phyloP scores from a whole-genome alignment of 495 filamentous ascomycete genomes.

The Talaromyces liani region DNA sequence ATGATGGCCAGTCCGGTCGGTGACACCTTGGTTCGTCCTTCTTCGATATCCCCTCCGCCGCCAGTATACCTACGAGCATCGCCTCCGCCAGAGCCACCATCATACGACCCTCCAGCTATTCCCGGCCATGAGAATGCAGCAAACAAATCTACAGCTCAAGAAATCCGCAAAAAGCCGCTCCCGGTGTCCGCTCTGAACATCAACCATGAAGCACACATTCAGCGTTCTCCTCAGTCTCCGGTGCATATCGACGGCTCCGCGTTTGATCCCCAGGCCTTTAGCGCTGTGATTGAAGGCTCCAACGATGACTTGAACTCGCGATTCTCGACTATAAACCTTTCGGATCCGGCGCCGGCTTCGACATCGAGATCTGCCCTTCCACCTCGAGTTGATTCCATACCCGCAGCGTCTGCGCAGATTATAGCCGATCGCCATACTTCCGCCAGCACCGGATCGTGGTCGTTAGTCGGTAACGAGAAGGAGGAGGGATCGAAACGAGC shows the following conservation, averaged over 20 bases:
- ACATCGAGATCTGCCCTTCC: conserved; percentile 35
- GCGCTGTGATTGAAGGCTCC: conserved; percentile 23
- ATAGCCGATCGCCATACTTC: conserved; percentile 25
- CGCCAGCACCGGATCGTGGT: conserved; percentile 35
- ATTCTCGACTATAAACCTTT: conserved; percentile 11
- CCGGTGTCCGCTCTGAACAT: conserved; percentile 12
- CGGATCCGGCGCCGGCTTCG: conserved; percentile 24
- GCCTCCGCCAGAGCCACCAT: conserved; percentile 19
- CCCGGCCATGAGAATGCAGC: conserved; percentile 12
- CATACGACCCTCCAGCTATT: conserved; percentile 13
- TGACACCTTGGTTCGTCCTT: conserved; percentile 16
- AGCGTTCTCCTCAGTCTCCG: conserved; percentile 31
- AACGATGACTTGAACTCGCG: conserved; percentile 22
- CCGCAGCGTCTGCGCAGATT: conserved; percentile 11
- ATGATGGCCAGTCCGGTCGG: conserved; percentile 26
- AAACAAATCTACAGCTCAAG: conserved; percentile 5
- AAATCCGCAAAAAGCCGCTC: conserved; percentile 21
- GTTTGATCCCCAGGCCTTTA: conserved; percentile 26
- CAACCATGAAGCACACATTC: conserved; percentile 19
- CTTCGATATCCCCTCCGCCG: conserved; percentile 30
- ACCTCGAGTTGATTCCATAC: conserved; percentile 31
- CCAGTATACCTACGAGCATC: conserved; percentile 36
- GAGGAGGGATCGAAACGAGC: conserved; percentile 15
- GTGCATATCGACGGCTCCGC: conserved; percentile 31
- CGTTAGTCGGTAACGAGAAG: conserved; percentile 24